phyloP scores from a whole-genome alignment of 148 eudicot species.

The Rhododendron williamsianum region DNA sequence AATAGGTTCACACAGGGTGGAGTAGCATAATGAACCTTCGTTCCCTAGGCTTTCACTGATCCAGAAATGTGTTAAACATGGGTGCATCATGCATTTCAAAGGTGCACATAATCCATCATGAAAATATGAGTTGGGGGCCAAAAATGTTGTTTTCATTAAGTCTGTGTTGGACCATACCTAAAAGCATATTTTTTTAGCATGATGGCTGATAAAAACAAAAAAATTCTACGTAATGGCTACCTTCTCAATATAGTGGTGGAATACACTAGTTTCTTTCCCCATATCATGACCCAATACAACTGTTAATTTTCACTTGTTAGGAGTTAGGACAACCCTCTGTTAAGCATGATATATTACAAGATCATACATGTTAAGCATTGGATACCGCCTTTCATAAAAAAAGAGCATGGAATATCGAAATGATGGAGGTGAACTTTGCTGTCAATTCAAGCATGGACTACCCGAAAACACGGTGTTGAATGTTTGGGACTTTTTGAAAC shows the following conservation, averaged over 20 bases:
- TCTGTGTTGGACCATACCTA: not conserved
- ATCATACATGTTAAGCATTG: not conserved
- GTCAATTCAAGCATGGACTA: not conserved
- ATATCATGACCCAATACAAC: not conserved
- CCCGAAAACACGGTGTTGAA: not conserved
- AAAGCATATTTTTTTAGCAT: not conserved
- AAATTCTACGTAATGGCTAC: not conserved
- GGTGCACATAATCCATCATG: not conserved
- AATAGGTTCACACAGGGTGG: not conserved
- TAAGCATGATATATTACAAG: not conserved
- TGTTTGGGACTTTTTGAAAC: not conserved
- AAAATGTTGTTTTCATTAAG: not conserved
- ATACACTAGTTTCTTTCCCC: not conserved
- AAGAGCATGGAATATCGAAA: too few species aligned
- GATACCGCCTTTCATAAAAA: not conserved
- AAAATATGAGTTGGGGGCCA: not conserved
- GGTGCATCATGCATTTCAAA: not conserved
- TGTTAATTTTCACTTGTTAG: not conserved
- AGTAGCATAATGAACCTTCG: not conserved
- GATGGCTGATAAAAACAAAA: not conserved
- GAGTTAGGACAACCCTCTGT: not conserved
- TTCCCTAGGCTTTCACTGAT: not conserved
- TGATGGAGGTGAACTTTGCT: not conserved
- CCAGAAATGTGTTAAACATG: not conserved
- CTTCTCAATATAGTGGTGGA: not conserved